phyloP scores from a whole-genome alignment of 805 yeast species.

The Metschnikowia matae region DNA sequence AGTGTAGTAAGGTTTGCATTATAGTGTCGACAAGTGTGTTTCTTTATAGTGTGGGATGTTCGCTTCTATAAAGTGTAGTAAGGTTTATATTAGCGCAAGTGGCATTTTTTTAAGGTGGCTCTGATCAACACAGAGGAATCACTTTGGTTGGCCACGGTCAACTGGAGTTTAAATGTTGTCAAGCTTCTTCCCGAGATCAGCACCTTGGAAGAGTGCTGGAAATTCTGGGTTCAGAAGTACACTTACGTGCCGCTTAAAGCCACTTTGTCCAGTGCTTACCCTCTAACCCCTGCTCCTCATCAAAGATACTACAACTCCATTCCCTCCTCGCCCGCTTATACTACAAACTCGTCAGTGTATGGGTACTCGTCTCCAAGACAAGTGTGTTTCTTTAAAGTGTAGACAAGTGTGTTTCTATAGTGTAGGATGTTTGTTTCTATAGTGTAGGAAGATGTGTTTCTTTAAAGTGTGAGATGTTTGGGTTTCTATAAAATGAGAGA shows the following conservation, averaged over 20 bases:
- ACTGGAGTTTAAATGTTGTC: slow-evolving; percentile 54
- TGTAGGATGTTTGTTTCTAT: no score
- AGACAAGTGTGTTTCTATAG: no score
- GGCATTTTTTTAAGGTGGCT: slow-evolving; percentile 61
- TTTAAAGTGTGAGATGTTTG: no score
- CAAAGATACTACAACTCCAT: slow-evolving; percentile 10
- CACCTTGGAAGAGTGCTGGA: slow-evolving; percentile 44
- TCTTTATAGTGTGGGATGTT: no score
- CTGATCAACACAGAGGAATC: slow-evolving; percentile 66
- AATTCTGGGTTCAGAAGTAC: slow-evolving; percentile 39
- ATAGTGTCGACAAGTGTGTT: no score
- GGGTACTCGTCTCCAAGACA: slow-evolving; percentile 25
- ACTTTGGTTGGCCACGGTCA: slow-evolving; percentile 57
- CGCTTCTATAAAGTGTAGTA: no score
- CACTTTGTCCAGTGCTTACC: slow-evolving; percentile 1
- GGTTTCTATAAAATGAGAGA: no score
- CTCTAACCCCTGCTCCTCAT: slow-evolving; percentile 2
- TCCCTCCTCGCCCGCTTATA: slow-evolving; percentile 21
- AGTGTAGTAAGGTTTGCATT: no score
- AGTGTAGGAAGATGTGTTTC: no score
- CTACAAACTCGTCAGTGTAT: slow-evolving; percentile 12
- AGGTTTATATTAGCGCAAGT: no score
- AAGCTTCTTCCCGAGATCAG: slow-evolving; percentile 34
- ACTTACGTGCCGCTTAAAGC: slow-evolving; percentile 3
- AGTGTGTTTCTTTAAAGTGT: no score